Evolutionary conservation across 1,139 yeast genomes (phyloP), one percentile per base, ranked within the genome.

Genomic region (Candida neerlandica): DNA sequence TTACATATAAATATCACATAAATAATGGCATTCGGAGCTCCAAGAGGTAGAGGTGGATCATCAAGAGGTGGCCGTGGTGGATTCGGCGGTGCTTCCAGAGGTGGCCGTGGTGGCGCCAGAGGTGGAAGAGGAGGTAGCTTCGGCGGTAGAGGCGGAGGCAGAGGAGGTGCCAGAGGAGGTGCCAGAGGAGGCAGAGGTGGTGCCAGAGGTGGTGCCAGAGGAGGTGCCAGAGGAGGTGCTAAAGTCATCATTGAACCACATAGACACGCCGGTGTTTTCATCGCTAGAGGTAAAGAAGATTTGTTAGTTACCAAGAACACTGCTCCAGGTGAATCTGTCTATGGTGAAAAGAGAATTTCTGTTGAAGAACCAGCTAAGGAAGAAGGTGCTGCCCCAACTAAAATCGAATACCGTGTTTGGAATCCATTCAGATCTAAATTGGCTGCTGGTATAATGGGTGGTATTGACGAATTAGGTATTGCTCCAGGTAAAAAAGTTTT

Each of bases 401-500:
- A 94, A 82, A 82, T 85, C 56, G 99, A 94, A 79, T 94, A 94
- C 85, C 92, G 99, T 84, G 99, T 94, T 60, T 94, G 99, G 99
- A 94, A 94, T 77, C 99, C 99, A 58, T 94, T 94, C 87, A 87
- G 99, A 86, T 94, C 98, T 58, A 94, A 94, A 84, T 81, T 94
- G 79, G 99, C 99, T 70, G 99, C 99, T 56, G 99, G 99, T 89
- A 89, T 94, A 63, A 89, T 94, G 91, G 99, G 99, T 77, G 99
- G 99, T 86, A 78, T 94, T 63, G 99, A 94, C 71, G 97, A 95
- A 77, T 78, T 95, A 64, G 96, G 91, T 78, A 88, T 94, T 74
- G 96, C 90, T 51, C 99, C 99, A 66, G 99, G 99, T 69, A 89
- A 89, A 80, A 94, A 94, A 81, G 99, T 94, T 49, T 82, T 94